A percentile compares a stretch with the other conserved stretches of the same genome.
These are phyloP conservation scores for Colletotrichum magnum DNA, from an alignment of 2,329 filamentous ascomycete species.

Conservation along the genomic window DNA sequence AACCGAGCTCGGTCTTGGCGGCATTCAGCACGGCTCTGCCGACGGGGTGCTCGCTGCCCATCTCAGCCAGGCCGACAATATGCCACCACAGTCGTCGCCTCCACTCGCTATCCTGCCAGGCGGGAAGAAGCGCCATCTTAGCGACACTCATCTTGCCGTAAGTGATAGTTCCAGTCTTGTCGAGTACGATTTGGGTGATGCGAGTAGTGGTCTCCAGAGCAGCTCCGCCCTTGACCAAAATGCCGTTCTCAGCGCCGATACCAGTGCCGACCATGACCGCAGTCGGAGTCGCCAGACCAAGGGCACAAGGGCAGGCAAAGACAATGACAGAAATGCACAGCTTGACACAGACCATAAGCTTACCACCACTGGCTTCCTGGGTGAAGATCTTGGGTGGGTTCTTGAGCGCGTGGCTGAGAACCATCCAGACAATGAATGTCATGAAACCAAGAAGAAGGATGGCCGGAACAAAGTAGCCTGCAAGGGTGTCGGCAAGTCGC, in stretches of 20 bases:
- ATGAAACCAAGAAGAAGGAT: conserved; percentile 87
- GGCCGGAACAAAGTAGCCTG: conserved; percentile 92
- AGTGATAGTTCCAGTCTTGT: conserved; percentile 97
- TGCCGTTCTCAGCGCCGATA: conserved; percentile 93
- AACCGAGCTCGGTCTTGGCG: conserved; percentile 81
- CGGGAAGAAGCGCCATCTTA: conserved; percentile 73
- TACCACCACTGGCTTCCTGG: conserved; percentile 85
- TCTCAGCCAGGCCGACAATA: conserved; percentile 94
- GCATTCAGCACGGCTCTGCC: conserved; percentile 86
- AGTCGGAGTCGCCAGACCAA: conserved; percentile 95
- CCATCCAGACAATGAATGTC: conserved; percentile 95
- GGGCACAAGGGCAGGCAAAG: conserved; percentile 95
- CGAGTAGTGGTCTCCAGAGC: conserved; percentile 92
- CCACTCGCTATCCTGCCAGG: conserved; percentile 79
- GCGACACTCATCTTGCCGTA: conserved; percentile 96
- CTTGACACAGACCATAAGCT: conserved; percentile 96
- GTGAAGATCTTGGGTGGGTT: conserved; percentile 92
- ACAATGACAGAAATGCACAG: conserved; percentile 99
- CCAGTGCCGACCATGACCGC: conserved; percentile 99
- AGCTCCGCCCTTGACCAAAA: conserved; percentile 96
- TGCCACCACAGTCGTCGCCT: conserved; percentile 90
- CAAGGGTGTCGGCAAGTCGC: conserved; percentile 88
- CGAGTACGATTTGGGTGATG: conserved; percentile 89
- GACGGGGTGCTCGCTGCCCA: conserved; percentile 95
- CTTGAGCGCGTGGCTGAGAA: conserved; percentile 87